Percentiles rank a stretch among this genome's conserved stretches.
Conservation (phyloP, 1,284 basidiomycete species). For the Pholiota adiposa region DNA sequence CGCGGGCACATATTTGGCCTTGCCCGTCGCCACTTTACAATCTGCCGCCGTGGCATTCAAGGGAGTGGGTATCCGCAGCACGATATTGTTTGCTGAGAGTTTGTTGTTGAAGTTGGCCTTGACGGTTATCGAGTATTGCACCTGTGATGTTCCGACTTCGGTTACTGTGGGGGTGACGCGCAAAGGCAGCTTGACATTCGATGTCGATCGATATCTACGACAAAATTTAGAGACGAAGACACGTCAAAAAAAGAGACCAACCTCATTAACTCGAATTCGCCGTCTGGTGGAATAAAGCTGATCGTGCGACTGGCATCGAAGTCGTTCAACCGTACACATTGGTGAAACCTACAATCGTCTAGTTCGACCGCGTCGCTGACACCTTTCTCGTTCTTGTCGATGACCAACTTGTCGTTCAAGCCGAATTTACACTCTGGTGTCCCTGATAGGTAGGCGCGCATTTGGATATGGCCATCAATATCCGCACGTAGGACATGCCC, state of each 20-base stretch:
- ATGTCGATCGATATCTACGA: slow-evolving; percentile 89
- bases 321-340: slow-evolving; percentile 94
- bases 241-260: slow-evolving; percentile 30
- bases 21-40: slow-evolving; percentile 89
- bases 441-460: slow-evolving; percentile 96
- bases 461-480: slow-evolving; percentile 96
- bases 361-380: slow-evolving; percentile 86
- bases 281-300: slow-evolving; percentile 97
- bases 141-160: slow-evolving; percentile 89
- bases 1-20: slow-evolving; percentile 95
- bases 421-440: slow-evolving; percentile 99
- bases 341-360: slow-evolving; percentile 98
- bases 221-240: slow-evolving; percentile 9
- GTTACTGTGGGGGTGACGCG: slow-evolving; percentile 90
- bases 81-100: slow-evolving; percentile 91
- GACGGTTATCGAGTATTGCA: slow-evolving; percentile 90
- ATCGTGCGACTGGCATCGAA: slow-evolving; percentile 94
- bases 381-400: slow-evolving; percentile 83
- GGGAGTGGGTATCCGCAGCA: slow-evolving; percentile 94
- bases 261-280: slow-evolving; percentile 99
- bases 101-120: slow-evolving; percentile 92
- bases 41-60: slow-evolving; percentile 92
- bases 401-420: slow-evolving; percentile 96
- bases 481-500: slow-evolving; percentile 94
- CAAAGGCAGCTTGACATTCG: slow-evolving; percentile 94